Evolutionary conservation across 2,329 filamentous ascomycete genomes (phyloP).

Genomic region (Stagonosporopsis chrysanthemi): DNA sequence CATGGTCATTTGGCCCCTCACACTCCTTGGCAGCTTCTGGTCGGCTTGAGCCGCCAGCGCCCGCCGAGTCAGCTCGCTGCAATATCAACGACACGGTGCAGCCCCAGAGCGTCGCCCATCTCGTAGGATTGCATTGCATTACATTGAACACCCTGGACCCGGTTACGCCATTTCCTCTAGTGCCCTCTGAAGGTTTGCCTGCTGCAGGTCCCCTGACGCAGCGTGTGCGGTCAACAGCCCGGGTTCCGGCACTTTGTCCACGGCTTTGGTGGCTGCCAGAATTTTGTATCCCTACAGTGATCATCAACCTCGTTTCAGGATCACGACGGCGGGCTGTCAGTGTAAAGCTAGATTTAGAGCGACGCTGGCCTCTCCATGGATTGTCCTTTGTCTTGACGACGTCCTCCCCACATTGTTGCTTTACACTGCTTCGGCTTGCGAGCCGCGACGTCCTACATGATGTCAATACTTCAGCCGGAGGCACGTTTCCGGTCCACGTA

Average conservation of each 20-base stretch:
- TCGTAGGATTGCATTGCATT: neutral
- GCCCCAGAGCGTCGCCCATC: constrained; percentile 4
- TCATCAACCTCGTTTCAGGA: constrained; percentile 16
- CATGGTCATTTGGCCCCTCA: neutral
- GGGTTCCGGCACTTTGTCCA: constrained; percentile 1
- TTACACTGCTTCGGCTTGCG: constrained; percentile 13
- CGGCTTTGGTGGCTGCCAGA: constrained; percentile 8
- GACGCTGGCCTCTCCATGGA: constrained; percentile 10
- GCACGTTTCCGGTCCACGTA: neutral
- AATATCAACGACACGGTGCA: neutral
- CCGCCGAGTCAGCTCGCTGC: constrained; percentile 10
- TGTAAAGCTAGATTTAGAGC: constrained; percentile 2
- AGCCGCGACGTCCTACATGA: constrained; percentile 17
- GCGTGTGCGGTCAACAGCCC: neutral
- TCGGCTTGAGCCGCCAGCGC: neutral
- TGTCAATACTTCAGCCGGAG: constrained; percentile 45
- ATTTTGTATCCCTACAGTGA: constrained; percentile 11
- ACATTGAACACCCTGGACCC: constrained; percentile 4
- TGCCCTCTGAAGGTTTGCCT: neutral
- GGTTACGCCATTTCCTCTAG: constrained; percentile 4
- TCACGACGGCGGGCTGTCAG: neutral
- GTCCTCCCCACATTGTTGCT: constrained; percentile 1
- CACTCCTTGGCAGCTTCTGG: constrained; percentile 5
- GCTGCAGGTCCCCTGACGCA: neutral
- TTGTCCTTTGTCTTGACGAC: neutral